Evolutionary conservation across 371 early-diverging fungal genomes (phyloP).

Genomic region (Mortierella sp.): DNA sequence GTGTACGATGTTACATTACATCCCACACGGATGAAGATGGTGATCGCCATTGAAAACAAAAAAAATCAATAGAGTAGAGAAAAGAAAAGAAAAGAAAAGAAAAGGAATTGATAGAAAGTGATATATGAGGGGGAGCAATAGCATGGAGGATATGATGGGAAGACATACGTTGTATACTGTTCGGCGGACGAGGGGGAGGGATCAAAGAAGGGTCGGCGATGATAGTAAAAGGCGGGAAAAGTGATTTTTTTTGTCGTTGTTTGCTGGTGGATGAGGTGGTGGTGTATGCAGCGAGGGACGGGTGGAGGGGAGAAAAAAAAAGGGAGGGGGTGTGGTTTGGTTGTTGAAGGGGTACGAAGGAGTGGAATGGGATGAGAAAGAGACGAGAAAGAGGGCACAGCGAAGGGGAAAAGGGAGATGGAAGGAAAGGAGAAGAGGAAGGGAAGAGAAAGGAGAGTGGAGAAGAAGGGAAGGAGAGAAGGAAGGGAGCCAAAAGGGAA

Average conservation of each 20-base stretch:
- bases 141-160: background rate
- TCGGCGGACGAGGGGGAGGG: background rate
- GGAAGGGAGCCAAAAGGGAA: too few relatives aligned
- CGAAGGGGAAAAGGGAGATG: background rate
- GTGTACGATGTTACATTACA: background rate
- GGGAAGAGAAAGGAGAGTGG: background rate
- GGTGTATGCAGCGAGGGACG: background rate
- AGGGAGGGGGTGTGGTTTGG: background rate
- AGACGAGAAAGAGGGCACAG: background rate
- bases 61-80: too few relatives aligned
- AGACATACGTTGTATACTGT: constrained; percentile 3
- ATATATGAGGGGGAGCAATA: background rate
- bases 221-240: background rate
- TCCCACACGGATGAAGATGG: background rate
- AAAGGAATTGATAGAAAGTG: background rate
- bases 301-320: background rate
- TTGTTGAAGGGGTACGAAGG: background rate
- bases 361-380: background rate
- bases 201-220: background rate
- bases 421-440: background rate
- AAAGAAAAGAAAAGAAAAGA: background rate
- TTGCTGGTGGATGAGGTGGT: too few relatives aligned
- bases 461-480: background rate
- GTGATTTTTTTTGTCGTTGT: too few relatives aligned
- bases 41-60: background rate